phyloP scores from a whole-genome alignment of 352 stramenopile species.

The Phytophthora tubulina region DNA sequence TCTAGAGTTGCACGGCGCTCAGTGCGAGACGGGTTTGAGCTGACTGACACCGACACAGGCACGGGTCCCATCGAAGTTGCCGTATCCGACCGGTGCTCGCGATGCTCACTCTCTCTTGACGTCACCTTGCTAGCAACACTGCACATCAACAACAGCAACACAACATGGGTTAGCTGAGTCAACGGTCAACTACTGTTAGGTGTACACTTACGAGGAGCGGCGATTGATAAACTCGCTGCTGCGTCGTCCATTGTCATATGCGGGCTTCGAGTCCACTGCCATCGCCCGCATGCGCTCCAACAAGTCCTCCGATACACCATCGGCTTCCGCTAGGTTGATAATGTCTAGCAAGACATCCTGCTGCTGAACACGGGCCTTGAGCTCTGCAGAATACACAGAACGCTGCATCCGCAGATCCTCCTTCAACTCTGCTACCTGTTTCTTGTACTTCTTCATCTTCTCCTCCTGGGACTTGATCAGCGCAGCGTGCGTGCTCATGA shows the following conservation, averaged over 20 bases:
- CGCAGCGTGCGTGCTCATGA: slow-evolving; percentile 89
- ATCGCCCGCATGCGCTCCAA: slow-evolving; percentile 70
- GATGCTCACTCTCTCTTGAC: slow-evolving; percentile 34
- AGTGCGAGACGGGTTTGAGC: slow-evolving; percentile 31
- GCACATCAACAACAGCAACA: slow-evolving; percentile 15
- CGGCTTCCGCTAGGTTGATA: slow-evolving; percentile 65
- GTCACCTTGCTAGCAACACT: slow-evolving; percentile 30
- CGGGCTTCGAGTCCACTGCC: slow-evolving; percentile 75
- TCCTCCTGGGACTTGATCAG: slow-evolving; percentile 91
- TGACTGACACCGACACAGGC: slow-evolving; percentile 66
- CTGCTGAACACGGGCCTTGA: slow-evolving; percentile 68
- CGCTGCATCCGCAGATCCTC: slow-evolving; percentile 85
- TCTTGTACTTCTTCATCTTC: slow-evolving; percentile 93
- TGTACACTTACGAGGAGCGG: slow-evolving; percentile 43
- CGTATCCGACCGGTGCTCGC: slow-evolving; percentile 67
- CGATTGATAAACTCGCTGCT: slow-evolving; percentile 37
- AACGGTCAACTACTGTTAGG: neutral
- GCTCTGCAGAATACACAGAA: slow-evolving; percentile 80
- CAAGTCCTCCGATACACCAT: slow-evolving; percentile 51
- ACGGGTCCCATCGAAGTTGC: slow-evolving; percentile 66
- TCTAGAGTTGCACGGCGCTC: slow-evolving; percentile 59
- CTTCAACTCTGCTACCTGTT: slow-evolving; percentile 84
- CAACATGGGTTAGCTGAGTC: slow-evolving; percentile 18
- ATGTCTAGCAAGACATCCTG: slow-evolving; percentile 48
- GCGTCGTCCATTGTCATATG: slow-evolving; percentile 62